Evolutionary conservation across 2,329 filamentous ascomycete genomes (phyloP).

Genomic region (Curvularia verruculosa): DNA sequence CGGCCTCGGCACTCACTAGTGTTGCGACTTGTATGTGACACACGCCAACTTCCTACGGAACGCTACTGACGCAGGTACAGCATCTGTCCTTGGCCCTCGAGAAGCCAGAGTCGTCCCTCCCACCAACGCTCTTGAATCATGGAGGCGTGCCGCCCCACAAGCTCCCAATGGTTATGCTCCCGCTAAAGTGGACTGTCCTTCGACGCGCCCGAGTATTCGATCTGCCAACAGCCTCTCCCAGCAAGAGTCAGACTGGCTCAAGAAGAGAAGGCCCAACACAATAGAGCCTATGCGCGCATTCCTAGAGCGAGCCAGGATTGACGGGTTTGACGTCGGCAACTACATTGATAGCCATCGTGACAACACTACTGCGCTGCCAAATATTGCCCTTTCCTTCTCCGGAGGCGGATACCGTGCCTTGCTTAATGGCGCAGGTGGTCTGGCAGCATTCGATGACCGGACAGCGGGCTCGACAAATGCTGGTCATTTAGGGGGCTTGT

Average conservation of each 20-base stretch:
- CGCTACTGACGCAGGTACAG: conserved; percentile 31
- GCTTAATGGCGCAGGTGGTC: conserved; percentile 78
- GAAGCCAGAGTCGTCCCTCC: conserved; percentile 29
- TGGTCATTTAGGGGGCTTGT: conserved; percentile 77
- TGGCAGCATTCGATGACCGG: conserved; percentile 79
- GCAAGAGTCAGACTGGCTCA: conserved; percentile 76
- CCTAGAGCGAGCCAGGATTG: conserved; percentile 72
- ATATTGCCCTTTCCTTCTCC: conserved; percentile 77
- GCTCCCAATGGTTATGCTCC: conserved; percentile 76
- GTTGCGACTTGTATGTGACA: conserved; percentile 38
- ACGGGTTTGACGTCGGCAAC: conserved; percentile 73
- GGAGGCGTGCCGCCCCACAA: conserved; percentile 58
- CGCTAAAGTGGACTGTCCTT: conserved; percentile 69
- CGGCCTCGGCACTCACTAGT: conserved; percentile 38
- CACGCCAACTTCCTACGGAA: conserved; percentile 1
- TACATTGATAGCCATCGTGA: conserved; percentile 69
- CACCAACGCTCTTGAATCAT: conserved; percentile 24
- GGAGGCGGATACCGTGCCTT: conserved; percentile 89
- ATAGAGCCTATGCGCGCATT: conserved; percentile 76
- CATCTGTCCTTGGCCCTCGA: conserved; percentile 33
- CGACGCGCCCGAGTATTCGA: conserved; percentile 71
- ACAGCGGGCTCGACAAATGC: conserved; percentile 65
- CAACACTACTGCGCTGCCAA: conserved; percentile 66
- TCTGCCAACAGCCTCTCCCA: conserved; percentile 66
- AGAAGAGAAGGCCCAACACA: conserved; percentile 73